Evolutionary conservation across 2,329 filamentous ascomycete species (phyloP).

Genomic region (Diplodia mutila): DNA sequence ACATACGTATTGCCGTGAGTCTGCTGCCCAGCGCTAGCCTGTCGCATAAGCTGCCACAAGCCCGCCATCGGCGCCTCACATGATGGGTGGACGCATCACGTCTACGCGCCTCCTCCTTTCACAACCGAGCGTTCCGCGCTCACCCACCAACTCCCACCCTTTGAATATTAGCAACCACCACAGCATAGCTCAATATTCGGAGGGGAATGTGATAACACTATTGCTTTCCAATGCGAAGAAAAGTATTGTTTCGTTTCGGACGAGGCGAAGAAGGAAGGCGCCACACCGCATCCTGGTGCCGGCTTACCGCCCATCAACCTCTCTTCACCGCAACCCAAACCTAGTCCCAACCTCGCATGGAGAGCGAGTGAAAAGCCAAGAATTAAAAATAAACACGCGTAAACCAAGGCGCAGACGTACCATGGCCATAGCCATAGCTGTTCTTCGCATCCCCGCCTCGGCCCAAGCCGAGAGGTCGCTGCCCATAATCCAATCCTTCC

Average conservation of each 20-base stretch:
- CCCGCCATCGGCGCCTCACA: slow-evolving; percentile 10
- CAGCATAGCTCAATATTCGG: background rate
- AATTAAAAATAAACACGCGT: background rate
- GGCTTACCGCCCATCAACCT: background rate
- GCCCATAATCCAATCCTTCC: background rate
- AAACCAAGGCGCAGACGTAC: background rate
- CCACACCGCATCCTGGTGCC: background rate
- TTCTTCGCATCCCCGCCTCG: background rate
- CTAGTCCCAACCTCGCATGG: background rate
- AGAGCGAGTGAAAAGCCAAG: background rate
- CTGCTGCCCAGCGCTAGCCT: background rate
- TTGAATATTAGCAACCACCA: slow-evolving; percentile 3
- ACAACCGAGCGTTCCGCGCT: background rate
- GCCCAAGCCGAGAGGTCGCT: background rate
- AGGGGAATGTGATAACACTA: background rate
- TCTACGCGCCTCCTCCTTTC: background rate
- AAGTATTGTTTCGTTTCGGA: background rate
- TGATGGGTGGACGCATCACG: slow-evolving; percentile 2
- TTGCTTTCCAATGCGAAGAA: background rate
- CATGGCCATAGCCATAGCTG: background rate
- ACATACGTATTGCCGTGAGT: background rate
- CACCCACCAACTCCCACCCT: background rate
- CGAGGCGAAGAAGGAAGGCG: background rate
- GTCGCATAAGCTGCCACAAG: slow-evolving; percentile 15
- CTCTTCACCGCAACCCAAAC: background rate